Conservation (phyloP, 1,284 basidiomycete genomes). For the Moesziomyces aphidis region DNA sequence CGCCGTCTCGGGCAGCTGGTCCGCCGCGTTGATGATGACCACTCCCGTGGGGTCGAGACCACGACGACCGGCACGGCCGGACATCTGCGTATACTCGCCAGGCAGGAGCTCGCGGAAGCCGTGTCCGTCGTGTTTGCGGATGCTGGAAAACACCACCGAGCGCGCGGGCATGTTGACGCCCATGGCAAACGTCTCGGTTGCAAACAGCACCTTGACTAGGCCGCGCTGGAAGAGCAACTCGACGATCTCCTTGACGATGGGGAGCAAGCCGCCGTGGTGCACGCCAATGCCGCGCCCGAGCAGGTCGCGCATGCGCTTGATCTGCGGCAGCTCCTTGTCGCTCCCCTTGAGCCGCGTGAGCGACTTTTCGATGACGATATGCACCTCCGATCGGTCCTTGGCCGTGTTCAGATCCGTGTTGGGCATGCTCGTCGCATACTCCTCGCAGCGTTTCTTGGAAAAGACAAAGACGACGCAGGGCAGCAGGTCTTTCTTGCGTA, state of each 20-base stretch:
- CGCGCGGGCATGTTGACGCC: constrained; percentile 97
- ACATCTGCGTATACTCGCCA: constrained; percentile 93
- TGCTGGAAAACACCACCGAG: constrained; percentile 95
- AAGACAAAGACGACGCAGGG: constrained; percentile 98
- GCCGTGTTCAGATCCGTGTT: constrained; percentile 87
- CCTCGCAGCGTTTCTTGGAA: constrained; percentile 96
- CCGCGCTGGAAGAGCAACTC: constrained; percentile 96
- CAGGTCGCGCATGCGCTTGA: constrained; percentile 88
- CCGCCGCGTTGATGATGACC: constrained; percentile 84
- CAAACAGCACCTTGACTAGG: constrained; percentile 95
- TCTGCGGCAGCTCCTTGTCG: constrained; percentile 95
- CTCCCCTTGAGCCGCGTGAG: constrained; percentile 85
- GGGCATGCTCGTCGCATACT: constrained; percentile 89
- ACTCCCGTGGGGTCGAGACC: constrained; percentile 95
- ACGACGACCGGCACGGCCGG: constrained; percentile 94
- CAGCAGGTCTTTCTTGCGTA: constrained; percentile 86
- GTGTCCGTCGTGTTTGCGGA: constrained; percentile 94
- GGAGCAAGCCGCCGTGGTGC: constrained; percentile 95
- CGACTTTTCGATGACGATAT: constrained; percentile 92
- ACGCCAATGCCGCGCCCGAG: constrained; percentile 94
- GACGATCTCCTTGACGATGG: constrained; percentile 93
- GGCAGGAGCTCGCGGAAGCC: constrained; percentile 80
- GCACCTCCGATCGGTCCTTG: constrained; percentile 94
- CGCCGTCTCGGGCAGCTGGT: constrained; percentile 80
- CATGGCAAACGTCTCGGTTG: constrained; percentile 99